A percentile compares a stretch with the other conserved stretches of the same genome.
Evolutionary conservation across 2,329 filamentous ascomycete genomes (phyloP).

Genomic region (Hypoxylon sp.): DNA sequence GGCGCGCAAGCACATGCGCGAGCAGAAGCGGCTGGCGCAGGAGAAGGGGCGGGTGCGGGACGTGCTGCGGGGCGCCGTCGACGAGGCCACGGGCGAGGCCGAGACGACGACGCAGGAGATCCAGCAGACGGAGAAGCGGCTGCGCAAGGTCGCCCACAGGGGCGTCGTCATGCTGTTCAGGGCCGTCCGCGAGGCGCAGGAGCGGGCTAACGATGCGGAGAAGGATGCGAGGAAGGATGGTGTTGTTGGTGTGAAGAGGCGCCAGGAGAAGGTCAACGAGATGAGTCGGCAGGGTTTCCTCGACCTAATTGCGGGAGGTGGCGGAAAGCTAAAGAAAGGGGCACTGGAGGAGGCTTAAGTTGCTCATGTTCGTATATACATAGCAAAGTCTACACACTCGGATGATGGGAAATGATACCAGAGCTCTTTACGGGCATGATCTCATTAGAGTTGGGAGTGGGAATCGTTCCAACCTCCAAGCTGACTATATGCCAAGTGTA

Average conservation of each 20-base stretch:
- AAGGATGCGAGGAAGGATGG: conserved; percentile 73
- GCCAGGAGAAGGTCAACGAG: conserved; percentile 89
- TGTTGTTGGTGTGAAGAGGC: conserved; percentile 78
- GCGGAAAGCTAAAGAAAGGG: conserved; percentile 66
- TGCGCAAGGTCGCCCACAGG: conserved; percentile 88
- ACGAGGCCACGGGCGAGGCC: conserved; percentile 54
- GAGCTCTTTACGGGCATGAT: conserved; percentile 24
- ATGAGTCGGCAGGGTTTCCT: conserved; percentile 98
- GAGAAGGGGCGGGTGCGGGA: conserved; percentile 91
- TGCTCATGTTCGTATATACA: background rate
- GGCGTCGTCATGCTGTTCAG: conserved; percentile 98
- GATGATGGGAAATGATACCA: conserved; percentile 30
- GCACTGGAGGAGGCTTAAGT: conserved; percentile 63
- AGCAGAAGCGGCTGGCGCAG: conserved; percentile 78
- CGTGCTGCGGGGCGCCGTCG: conserved; percentile 72
- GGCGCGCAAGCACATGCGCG: conserved; percentile 78
- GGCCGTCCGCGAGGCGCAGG: conserved; percentile 89
- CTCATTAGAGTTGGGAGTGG: conserved; percentile 41
- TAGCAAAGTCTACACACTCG: background rate
- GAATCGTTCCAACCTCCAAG: conserved; percentile 24
- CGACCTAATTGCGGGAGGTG: conserved; percentile 79
- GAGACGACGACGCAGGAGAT: conserved; percentile 61
- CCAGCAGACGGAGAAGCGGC: conserved; percentile 75
- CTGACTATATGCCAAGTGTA: conserved; percentile 25
- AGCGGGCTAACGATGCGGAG: conserved; percentile 82